Evolutionary conservation across 208 protist species (phyloP).

Genomic region (Wallacemonas sp.): DNA sequence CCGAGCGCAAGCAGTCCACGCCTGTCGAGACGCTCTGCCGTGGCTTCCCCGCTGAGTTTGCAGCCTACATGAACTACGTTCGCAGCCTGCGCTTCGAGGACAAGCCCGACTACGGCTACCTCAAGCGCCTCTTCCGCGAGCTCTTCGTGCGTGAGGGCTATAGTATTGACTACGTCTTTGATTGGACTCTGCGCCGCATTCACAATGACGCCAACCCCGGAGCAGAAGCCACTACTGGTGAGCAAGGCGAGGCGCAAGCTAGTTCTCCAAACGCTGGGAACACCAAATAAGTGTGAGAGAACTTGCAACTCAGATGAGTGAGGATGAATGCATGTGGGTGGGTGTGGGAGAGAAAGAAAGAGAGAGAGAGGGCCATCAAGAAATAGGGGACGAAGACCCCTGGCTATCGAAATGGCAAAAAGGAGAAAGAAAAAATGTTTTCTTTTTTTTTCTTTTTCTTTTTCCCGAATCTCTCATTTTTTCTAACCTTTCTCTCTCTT

Average conservation of each 20-base stretch:
- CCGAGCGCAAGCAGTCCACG: constrained; percentile 96
- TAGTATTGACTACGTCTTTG: constrained; percentile 98
- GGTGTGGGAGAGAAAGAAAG: too few species aligned
- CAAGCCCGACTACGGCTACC: constrained; percentile 98
- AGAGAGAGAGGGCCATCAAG: too few species aligned
- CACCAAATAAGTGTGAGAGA: too few species aligned
- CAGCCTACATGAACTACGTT: constrained; percentile 97
- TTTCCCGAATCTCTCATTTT: constrained; percentile 1
- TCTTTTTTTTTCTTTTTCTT: constrained; percentile 2
- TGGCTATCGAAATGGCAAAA: not conserved
- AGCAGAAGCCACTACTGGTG: not conserved
- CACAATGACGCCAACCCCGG: constrained; percentile 27
- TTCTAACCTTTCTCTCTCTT: too few species aligned
- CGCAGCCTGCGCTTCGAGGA: constrained; percentile 98
- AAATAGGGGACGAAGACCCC: not conserved
- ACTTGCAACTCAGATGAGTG: too few species aligned
- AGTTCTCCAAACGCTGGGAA: too few species aligned
- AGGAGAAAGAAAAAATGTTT: constrained; percentile 5
- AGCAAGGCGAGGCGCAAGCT: constrained; percentile 1
- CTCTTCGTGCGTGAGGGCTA: constrained; percentile 98
- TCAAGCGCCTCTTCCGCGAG: constrained; percentile 98
- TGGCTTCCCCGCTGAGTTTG: constrained; percentile 95
- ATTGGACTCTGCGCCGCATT: constrained; percentile 96
- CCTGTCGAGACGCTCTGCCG: constrained; percentile 97
- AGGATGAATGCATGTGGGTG: too few species aligned